Evolutionary conservation across 2,329 filamentous ascomycete genomes (phyloP), one percentile per base, ranked within the genome.

Genomic region (Bimuria novae-zelandiae): DNA sequence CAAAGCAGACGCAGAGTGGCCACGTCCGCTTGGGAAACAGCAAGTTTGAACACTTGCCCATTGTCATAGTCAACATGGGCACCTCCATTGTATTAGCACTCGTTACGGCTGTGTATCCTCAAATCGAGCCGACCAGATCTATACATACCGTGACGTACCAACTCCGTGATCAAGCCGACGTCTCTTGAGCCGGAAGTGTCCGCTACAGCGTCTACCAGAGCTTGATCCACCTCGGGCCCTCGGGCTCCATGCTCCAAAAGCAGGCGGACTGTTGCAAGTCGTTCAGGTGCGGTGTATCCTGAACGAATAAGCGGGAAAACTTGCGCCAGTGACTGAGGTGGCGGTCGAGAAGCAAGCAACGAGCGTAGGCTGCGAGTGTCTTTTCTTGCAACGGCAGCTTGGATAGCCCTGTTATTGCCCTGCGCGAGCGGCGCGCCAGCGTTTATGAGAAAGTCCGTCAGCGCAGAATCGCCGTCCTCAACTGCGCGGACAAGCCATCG

Each of bases 401-500:
- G 59, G 2, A 71, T 49, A 19, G 67, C 60, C 23, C 52, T 52
- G 16, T 56, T 52, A 21, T 62, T 54, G 3, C 54, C 58, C 11
- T 63, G 58, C 7, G 58, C 59, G 14, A 70, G 54, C 8, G 65
- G 55, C 4, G 61, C 60, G 12, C 68, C 67, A 17, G 66, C 63
- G 21, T 58, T 56, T 7, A 73, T 58, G 37, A 73, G 52, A 8
- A 72, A 49, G 29, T 68, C 65, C 35, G 68, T 55, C 30, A 72
- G 43, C n/a, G 51, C 27, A 3, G 54, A 44, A 29, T 73, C 70
- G 23, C 60, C 58, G 30, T 72, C 67, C 50, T 71, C 63, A 1
- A 67, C 65, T 8, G 67, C 64, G 17, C 61, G 54, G 17, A 63
- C 60, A 14, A 73, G 60, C 60, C 67, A 68, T 21, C 52, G 55